Evolutionary conservation across 768 basidiomycete species (phyloP), one percentile per base, ranked within the genome.

Genomic region (Mycena pura): DNA sequence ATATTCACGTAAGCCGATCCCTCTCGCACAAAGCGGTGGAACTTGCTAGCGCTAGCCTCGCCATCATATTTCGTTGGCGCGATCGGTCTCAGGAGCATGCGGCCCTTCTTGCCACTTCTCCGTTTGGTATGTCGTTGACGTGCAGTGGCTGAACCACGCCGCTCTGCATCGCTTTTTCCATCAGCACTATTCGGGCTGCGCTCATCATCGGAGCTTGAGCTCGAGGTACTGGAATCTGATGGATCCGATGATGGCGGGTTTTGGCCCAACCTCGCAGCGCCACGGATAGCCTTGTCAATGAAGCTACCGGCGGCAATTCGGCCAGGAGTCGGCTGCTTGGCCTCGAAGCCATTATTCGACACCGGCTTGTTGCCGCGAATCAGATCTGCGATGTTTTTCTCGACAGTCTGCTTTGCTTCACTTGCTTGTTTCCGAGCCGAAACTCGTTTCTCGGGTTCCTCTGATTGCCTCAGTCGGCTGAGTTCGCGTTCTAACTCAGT

Each of bases 61-160:
- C 76, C 74, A 57, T 73, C 65, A 58, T 75, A 77, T 3, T 54
- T 36, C 8, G 63, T 59, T 0, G 72, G 74, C 0, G 68, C n/a
- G 0, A 71, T 68, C 1, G 69, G 72, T 44, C 71, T 72, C 19
- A 74, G 36, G 17, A 65, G 46, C 60, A 45, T 60, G 24, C 40
- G 36, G 24, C 38, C 17, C 13, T 49, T 27, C 14, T 15, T 36
- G 11, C 31, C 11, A 15, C 24, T 32, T 27, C 29, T 39, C 11
- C 31, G 1, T 3, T n/a, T 22, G 31, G 36, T 3, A 6, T 19
- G n/a, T 21, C 13, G 19, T 4, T 22, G 31, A 21, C 31, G 48
- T 25, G 32, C 9, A 25, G 47, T 27, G 47, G 47, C 28, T 22
- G 48, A 44, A 22, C 14, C 3, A 38, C 13, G 39, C 0, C 21